These are phyloP conservation scores for Rhizopogon roseolus DNA, from an alignment of 768 basidiomycete species.

Conservation along the genomic window DNA sequence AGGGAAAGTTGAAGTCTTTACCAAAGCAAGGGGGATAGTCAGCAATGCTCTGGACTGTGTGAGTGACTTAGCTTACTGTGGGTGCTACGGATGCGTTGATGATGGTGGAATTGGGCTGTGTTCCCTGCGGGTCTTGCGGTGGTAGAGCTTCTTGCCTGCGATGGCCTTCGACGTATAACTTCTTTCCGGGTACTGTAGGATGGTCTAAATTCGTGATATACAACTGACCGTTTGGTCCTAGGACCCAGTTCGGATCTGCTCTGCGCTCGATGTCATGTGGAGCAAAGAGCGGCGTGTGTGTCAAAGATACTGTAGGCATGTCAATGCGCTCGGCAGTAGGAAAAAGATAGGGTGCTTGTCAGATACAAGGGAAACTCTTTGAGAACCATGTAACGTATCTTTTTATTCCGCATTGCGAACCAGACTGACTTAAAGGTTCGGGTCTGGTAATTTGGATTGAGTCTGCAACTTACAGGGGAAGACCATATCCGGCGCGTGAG, in stretches of 20 bases:
- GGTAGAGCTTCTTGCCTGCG: not conserved
- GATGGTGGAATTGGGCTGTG: not conserved
- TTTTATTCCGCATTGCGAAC: too few species aligned
- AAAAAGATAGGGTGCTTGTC: not conserved
- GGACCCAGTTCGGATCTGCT: not conserved
- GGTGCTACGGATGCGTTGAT: not conserved
- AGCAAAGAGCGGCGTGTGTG: not conserved
- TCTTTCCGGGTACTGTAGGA: not conserved
- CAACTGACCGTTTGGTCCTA: not conserved
- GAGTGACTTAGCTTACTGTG: not conserved
- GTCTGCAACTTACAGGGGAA: too few species aligned
- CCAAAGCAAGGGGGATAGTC: not conserved
- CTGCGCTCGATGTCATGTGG: not conserved
- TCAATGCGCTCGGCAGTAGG: not conserved
- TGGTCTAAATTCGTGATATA: not conserved
- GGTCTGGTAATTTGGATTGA: too few species aligned
- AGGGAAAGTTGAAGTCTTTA: slow-evolving; percentile 5
- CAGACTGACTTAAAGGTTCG: too few species aligned
- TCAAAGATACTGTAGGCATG: not conserved
- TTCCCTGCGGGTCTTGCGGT: not conserved
- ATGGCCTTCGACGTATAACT: not conserved
- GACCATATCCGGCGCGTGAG: too few species aligned
- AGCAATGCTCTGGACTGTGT: not conserved
- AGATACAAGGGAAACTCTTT: not conserved
- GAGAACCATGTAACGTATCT: not conserved